Conservation (phyloP, 2,329 filamentous ascomycete species). For the Orbilia oligospora region DNA sequence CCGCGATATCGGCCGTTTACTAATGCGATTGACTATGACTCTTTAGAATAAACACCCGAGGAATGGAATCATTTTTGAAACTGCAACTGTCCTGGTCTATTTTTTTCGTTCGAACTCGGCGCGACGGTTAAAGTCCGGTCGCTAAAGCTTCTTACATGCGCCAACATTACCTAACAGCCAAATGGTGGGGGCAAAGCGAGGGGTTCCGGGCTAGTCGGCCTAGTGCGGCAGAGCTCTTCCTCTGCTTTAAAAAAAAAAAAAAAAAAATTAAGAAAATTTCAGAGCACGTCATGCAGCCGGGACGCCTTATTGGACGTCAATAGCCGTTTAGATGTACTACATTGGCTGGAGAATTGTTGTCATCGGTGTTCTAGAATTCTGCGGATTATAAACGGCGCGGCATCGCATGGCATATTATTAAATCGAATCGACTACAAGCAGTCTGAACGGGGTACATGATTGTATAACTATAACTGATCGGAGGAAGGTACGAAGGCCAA, state of each 20-base stretch:
- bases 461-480: neutral
- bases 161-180: constrained; percentile 24
- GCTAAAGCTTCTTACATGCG: constrained; percentile 28
- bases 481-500: constrained; percentile 6
- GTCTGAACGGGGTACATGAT: constrained; percentile 15
- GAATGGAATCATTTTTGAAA: constrained; percentile 14
- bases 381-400: constrained; percentile 23
- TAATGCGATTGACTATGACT: constrained; percentile 51
- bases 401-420: constrained; percentile 22
- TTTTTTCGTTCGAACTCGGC: constrained; percentile 22
- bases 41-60: constrained; percentile 20
- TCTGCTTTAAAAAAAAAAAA: neutral
- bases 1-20: constrained; percentile 57
- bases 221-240: constrained; percentile 54
- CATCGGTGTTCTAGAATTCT: constrained; percentile 23
- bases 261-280: constrained; percentile 31
- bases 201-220: constrained; percentile 32
- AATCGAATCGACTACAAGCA: constrained; percentile 13
- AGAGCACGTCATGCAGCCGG: constrained; percentile 48
- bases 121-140: constrained; percentile 58
- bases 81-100: constrained; percentile 11
- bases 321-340: neutral
- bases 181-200: constrained; percentile 42
- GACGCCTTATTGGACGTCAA: constrained; percentile 40
- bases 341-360: constrained; percentile 6